Conservation (phyloP, 2,329 filamentous ascomycete genomes). For the Nemania abortiva region DNA sequence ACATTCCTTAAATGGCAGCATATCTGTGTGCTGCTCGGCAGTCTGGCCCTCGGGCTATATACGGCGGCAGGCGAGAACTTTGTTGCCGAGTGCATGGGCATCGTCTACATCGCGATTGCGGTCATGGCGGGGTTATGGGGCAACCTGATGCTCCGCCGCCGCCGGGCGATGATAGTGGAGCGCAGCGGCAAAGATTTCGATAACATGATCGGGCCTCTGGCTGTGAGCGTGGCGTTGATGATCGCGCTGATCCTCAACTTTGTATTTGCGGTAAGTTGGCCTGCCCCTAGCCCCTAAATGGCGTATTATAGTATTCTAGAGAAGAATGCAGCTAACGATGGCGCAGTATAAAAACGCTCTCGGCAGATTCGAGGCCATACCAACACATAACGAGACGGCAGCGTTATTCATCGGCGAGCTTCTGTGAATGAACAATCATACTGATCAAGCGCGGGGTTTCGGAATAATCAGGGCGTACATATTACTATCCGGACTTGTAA, state of each 20-base stretch:
- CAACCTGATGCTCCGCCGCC: slow-evolving; percentile 81
- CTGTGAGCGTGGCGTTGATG: slow-evolving; percentile 84
- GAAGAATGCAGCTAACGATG: slow-evolving; percentile 48
- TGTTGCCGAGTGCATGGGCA: slow-evolving; percentile 82
- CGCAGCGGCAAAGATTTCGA: slow-evolving; percentile 95
- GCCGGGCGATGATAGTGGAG: slow-evolving; percentile 82
- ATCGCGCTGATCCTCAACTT: slow-evolving; percentile 88
- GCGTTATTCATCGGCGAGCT: slow-evolving; percentile 44
- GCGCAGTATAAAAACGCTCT: slow-evolving; percentile 51
- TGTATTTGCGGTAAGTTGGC: slow-evolving; percentile 81
- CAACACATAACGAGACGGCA: slow-evolving; percentile 42
- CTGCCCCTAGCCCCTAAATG: neutral
- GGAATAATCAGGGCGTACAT: neutral
- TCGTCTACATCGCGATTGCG: slow-evolving; percentile 85
- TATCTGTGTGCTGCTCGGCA: slow-evolving; percentile 87
- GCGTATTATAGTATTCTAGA: slow-evolving; percentile 7
- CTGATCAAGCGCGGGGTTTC: slow-evolving; percentile 20
- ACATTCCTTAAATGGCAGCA: slow-evolving; percentile 99
- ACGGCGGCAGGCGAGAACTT: slow-evolving; percentile 85
- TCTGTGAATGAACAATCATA: slow-evolving; percentile 34
- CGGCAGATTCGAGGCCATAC: slow-evolving; percentile 40
- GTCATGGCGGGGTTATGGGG: slow-evolving; percentile 89
- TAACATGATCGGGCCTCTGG: slow-evolving; percentile 83
- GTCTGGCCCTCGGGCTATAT: slow-evolving; percentile 85
- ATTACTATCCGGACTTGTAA: neutral